Evolutionary conservation across 2,329 filamentous ascomycete genomes (phyloP).

Genomic region (Colletotrichum lentis): DNA sequence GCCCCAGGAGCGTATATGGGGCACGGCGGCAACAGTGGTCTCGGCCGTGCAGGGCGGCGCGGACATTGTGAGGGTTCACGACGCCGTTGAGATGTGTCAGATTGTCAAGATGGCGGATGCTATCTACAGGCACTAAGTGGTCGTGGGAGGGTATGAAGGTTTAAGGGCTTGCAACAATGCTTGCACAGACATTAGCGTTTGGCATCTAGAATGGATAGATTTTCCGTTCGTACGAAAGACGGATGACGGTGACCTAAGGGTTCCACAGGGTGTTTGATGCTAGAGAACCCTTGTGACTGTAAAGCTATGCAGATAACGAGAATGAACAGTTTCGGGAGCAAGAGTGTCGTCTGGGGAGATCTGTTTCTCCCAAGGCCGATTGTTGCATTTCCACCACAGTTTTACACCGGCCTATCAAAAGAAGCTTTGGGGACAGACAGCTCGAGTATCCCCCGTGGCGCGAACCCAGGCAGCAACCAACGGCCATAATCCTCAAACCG

Average conservation of each 20-base stretch:
- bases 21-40: conserved; percentile 87
- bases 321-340: not conserved
- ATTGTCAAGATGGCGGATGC: conserved; percentile 90
- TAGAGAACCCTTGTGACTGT: too few relatives aligned
- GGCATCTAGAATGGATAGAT: not conserved
- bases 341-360: too few relatives aligned
- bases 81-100: conserved; percentile 84
- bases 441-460: too few relatives aligned
- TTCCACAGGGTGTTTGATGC: too few relatives aligned
- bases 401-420: too few relatives aligned
- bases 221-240: conserved; percentile 5
- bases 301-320: not conserved
- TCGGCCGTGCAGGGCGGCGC: conserved; percentile 87
- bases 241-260: conserved; percentile 3
- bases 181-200: not conserved
- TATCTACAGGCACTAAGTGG: conserved; percentile 71
- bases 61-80: conserved; percentile 92
- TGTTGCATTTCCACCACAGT: too few relatives aligned
- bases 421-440: too few relatives aligned
- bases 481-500: too few relatives aligned
- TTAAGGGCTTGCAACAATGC: not conserved
- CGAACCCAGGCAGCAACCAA: too few relatives aligned
- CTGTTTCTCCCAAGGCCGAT: too few relatives aligned
- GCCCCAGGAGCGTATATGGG: conserved; percentile 77
- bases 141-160: not conserved